Conservation (phyloP, 208 protist genomes). For the Naegleria fowleri region DNA sequence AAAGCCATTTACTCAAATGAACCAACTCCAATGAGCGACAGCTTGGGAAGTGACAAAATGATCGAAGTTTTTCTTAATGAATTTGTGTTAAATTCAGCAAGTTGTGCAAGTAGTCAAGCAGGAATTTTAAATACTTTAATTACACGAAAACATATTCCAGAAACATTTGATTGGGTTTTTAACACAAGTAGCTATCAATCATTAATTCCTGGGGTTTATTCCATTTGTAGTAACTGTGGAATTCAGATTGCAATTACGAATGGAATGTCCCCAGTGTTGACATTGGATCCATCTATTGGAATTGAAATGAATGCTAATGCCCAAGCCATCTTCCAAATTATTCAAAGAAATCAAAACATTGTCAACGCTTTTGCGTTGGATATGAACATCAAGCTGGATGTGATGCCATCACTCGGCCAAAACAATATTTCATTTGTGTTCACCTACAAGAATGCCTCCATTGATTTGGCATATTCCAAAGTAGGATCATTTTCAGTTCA, state of each 20-base stretch:
- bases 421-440: neutral
- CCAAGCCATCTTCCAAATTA: neutral
- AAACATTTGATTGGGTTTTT: neutral
- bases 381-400: neutral
- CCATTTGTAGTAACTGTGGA: neutral
- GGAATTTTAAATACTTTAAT: neutral
- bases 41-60: neutral
- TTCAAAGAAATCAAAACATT: neutral
- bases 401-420: neutral
- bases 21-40: neutral
- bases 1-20: neutral
- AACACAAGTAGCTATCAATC: neutral
- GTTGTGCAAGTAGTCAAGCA: neutral
- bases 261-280: neutral
- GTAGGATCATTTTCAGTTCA: neutral
- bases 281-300: neutral
- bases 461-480: neutral
- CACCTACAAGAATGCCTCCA: neutral
- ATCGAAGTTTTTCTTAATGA: neutral
- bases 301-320: neutral
- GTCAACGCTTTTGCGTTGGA: neutral
- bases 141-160: neutral
- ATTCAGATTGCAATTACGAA: neutral
- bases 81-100: neutral
- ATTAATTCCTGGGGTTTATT: neutral